Conservation (phyloP, 108 stramenopile genomes). For the Craspedostauros australis region DNA sequence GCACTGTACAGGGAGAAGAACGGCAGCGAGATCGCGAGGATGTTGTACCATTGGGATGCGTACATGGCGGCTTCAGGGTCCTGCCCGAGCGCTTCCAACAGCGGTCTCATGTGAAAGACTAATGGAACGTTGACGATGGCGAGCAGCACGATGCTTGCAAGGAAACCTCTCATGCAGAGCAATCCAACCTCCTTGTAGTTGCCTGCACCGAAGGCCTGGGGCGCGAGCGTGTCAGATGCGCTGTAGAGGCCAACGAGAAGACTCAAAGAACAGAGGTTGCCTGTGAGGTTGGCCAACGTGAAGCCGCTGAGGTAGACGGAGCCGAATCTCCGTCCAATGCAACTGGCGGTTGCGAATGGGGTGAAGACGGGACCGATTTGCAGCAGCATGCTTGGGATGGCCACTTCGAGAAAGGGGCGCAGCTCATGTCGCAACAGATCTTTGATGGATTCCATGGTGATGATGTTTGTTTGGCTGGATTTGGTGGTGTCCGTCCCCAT, state of each 20-base stretch:
- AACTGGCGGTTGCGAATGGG: constrained; percentile 25
- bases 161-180: constrained; percentile 24
- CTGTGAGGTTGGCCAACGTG: constrained; percentile 38
- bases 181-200: constrained; percentile 25
- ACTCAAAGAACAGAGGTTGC: constrained; percentile 29
- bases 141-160: constrained; percentile 3
- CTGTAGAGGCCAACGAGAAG: constrained; percentile 24
- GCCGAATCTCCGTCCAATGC: constrained; percentile 25
- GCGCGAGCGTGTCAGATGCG: constrained; percentile 33
- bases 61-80: constrained; percentile 14
- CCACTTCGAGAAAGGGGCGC: constrained; percentile 27
- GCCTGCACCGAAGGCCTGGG: constrained; percentile 31
- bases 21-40: constrained; percentile 28
- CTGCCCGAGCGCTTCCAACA: constrained; percentile 24
- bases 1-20: constrained; percentile 15
- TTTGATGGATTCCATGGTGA: too few species aligned
- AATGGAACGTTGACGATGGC: constrained; percentile 22
- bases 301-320: constrained; percentile 26
- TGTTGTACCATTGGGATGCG: constrained; percentile 32
- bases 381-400: constrained; percentile 19
- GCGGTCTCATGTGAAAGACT: constrained; percentile 12
- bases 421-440: too few species aligned
- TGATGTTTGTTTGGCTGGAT: too few species aligned
- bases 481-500: too few species aligned
- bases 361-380: constrained; percentile 13